These are phyloP conservation scores for Heritiera fomes DNA, from an alignment of 345 rosid genomes.

Conservation along the genomic window DNA sequence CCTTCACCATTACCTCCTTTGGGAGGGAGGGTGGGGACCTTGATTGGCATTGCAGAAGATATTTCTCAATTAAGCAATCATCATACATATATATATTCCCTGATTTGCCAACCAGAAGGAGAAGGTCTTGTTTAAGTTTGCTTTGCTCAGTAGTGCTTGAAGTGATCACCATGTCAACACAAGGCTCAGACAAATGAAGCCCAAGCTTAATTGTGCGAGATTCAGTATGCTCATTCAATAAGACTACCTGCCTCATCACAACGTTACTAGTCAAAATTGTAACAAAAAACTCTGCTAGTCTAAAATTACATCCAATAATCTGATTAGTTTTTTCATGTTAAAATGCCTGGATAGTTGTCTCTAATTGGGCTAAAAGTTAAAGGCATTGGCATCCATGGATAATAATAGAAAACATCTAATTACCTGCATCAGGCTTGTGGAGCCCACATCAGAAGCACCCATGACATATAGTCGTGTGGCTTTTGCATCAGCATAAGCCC, in stretches of 20 bases:
- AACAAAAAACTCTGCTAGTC: not conserved
- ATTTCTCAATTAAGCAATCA: slow-evolving; percentile 75
- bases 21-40: slow-evolving; percentile 78
- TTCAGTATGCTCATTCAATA: slow-evolving; percentile 74
- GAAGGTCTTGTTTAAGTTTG: slow-evolving; percentile 56
- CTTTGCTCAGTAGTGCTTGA: slow-evolving; percentile 54
- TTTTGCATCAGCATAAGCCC: slow-evolving; percentile 69
- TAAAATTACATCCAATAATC: slow-evolving; percentile 7
- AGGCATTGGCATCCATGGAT: not conserved
- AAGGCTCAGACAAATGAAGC: slow-evolving; percentile 72
- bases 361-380: slow-evolving; percentile 2
- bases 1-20: slow-evolving; percentile 58
- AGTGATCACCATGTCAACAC: slow-evolving; percentile 69
- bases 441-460: slow-evolving; percentile 54
- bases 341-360: not conserved
- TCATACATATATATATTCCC: slow-evolving; percentile 75
- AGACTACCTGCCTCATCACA: slow-evolving; percentile 52
- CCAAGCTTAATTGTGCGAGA: slow-evolving; percentile 76
- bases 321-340: not conserved
- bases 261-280: not conserved
- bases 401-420: slow-evolving; percentile 1
- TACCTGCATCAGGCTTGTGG: slow-evolving; percentile 65
- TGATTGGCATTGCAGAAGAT: slow-evolving; percentile 76
- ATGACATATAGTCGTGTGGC: slow-evolving; percentile 70
- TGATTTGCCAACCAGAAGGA: slow-evolving; percentile 76